These are phyloP conservation scores for Cnidoscolus chayamansa DNA, from an alignment of 441 rosid species.

Conservation along the genomic window DNA sequence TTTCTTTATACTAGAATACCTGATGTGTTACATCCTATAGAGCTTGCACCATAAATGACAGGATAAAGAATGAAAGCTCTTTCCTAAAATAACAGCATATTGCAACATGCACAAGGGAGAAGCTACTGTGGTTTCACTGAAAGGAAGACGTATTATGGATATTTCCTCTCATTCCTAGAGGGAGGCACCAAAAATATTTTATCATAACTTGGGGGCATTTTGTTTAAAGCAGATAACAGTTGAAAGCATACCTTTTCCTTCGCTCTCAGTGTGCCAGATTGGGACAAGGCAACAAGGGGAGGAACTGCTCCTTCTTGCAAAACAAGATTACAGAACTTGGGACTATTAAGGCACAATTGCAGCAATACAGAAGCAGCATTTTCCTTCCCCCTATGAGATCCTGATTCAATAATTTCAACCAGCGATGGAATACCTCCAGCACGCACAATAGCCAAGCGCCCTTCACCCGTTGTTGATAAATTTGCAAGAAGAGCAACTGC, in stretches of 20 bases:
- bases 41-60: no score
- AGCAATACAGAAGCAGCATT: constrained; percentile 75
- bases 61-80: no score
- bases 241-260: constrained; percentile 73
- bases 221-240: neutral
- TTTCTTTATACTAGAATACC: no score
- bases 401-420: constrained; percentile 78
- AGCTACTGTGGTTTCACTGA: no score
- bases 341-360: constrained; percentile 72
- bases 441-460: constrained; percentile 56
- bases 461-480: constrained; percentile 76
- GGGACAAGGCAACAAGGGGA: constrained; percentile 90
- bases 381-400: constrained; percentile 90
- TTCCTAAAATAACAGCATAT: no score
- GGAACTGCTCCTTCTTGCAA: constrained; percentile 96
- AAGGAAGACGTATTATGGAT: no score
- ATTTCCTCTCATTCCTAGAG: no score
- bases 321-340: constrained; percentile 80
- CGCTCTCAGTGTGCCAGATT: constrained; percentile 89
- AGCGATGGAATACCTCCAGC: constrained; percentile 78
- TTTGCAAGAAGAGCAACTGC: constrained; percentile 86
- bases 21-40: no score
- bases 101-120: no score
- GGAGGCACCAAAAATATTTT: no score
- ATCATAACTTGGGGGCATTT: neutral